These are phyloP conservation scores for Naganishia kalamii DNA, from an alignment of 768 basidiomycete genomes.

Conservation along the genomic window DNA sequence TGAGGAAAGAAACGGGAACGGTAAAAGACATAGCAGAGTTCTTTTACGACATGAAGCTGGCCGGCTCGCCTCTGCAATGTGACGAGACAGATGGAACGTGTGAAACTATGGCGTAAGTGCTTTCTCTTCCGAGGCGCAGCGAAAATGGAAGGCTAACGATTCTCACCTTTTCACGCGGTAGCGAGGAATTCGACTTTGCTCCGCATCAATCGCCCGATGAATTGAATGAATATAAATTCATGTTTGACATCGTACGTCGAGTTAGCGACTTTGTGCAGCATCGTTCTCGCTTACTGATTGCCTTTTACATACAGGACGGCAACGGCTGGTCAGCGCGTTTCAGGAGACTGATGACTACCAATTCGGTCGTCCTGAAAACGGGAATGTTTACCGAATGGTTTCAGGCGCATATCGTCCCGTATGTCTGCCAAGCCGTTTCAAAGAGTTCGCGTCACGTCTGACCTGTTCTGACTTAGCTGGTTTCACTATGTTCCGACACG, in stretches of 20 bases:
- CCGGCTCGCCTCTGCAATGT: conserved; percentile 43
- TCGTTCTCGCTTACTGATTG: not conserved
- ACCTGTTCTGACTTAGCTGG: conserved; percentile 33
- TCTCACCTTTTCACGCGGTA: not conserved
- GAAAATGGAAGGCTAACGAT: not conserved
- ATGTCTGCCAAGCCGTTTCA: conserved; percentile 18
- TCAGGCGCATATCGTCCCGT: conserved; percentile 44
- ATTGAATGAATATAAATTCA: conserved; percentile 48
- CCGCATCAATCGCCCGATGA: conserved; percentile 33
- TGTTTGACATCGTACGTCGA: conserved; percentile 44
- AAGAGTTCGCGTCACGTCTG: not conserved
- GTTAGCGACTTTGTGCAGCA: conserved; percentile 39
- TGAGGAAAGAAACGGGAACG: conserved; percentile 23
- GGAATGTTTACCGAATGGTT: conserved; percentile 49
- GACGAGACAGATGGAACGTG: conserved; percentile 44
- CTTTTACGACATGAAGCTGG: conserved; percentile 42
- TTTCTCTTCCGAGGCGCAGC: not conserved
- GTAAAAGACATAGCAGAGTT: conserved; percentile 30
- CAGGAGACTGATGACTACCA: conserved; percentile 46
- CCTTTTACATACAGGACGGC: not conserved
- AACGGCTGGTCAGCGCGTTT: conserved; percentile 15
- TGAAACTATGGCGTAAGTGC: conserved; percentile 38
- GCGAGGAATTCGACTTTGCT: conserved; percentile 42
- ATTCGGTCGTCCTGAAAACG: conserved; percentile 48
- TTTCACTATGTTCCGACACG: conserved; percentile 47